Evolutionary conservation across 2,329 filamentous ascomycete species (phyloP), one percentile per base, ranked within the genome.

Genomic region (Leptodontidium sp.): DNA sequence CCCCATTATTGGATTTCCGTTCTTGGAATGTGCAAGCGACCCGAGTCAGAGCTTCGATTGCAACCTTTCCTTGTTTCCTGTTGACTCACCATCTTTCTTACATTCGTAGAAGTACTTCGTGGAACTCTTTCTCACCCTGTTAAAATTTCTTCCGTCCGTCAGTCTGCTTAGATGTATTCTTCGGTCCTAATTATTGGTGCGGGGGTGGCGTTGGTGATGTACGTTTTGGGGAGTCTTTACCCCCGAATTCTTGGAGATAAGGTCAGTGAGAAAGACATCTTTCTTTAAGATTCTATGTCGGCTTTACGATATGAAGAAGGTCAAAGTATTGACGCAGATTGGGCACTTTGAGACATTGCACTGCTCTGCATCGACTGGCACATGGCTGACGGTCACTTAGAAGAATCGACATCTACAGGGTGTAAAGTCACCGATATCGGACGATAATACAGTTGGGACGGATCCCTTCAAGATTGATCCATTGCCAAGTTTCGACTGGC

Each of bases 401-500:
- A 49, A 50, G 49, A 57, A 4, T 21, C 17, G 17, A 24, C 32
- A n/a, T 6, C 7, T 21, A 24, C 58, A 55, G 9, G 8, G 9
- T 11, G 49, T 9, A 26, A 50, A 62, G 7, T 8, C 40, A 7
- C 40, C 49, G 5, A n/a, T 35, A 26, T 32, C 14, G 9, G 26
- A 38, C 4, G 21, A 2, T n/a, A 49, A 38, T 5, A 50, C 17
- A 32, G 35, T 4, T 9, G 26, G 21, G 32, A 38, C 43, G 29
- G 35, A 67, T 61, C 45, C 59, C n/a, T 70, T 66, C 38, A 24
- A 61, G 40, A 73, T 75, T 21, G 64, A 26, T 6, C 82, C 86
- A 2, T 78, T 88, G 4, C 58, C 75, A 2, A 77, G 82, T 66
- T 87, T 90, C 71, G 78, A 86, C 68, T 85, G 86, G 82, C 75